Evolutionary conservation across 148 eudicot genomes (phyloP), one percentile per base, ranked within the genome.

Genomic region (Dianthus caryophyllus): DNA sequence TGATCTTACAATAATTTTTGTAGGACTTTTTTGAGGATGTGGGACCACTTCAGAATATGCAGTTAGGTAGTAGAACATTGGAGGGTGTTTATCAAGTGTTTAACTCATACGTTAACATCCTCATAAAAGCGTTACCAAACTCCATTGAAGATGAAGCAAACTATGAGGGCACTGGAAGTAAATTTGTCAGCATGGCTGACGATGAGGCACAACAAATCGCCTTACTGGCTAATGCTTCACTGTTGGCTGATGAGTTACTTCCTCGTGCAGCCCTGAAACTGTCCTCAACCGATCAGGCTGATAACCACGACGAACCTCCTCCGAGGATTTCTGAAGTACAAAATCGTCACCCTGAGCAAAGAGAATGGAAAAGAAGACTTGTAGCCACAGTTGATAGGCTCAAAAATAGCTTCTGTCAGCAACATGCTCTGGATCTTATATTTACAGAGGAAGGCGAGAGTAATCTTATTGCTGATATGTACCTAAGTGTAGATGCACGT

Each of bases 11-110:
- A 55, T 59, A 33, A 30, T 44, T 49, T 51, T 64, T 70, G 55
- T 82, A 92, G 97, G 96, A 92, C 71, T 89, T 92, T 68, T 87
- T 92, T 66, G 96, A 88, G 66, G 97, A 92, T 77, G 97, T 92
- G 64, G 96, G 88, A 51, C 91, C 97, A 59, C 85, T 92, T 20
- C 79, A 86, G 67, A 90, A 89, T 67, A 90, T 94, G 97, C 96
- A 94, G 64, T 80, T 94, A 69, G 96, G 92, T 33, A 87, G 90
- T 69, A 90, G 83, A 82, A 86, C 91, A 51, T 75, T 93, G 61
- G 98, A 93, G 65, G 98, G 98, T 58, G 82, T 94, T 57, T 90
- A 80, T 83, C 84, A 90, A 75, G 89, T 90, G 63, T 93, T 84
- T 57, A 87, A 80, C 77, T 80, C 92, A 6, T 93, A 89, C 66